phyloP scores from a whole-genome alignment of 306 rosid genomes.

The Lablab purpureus region DNA sequence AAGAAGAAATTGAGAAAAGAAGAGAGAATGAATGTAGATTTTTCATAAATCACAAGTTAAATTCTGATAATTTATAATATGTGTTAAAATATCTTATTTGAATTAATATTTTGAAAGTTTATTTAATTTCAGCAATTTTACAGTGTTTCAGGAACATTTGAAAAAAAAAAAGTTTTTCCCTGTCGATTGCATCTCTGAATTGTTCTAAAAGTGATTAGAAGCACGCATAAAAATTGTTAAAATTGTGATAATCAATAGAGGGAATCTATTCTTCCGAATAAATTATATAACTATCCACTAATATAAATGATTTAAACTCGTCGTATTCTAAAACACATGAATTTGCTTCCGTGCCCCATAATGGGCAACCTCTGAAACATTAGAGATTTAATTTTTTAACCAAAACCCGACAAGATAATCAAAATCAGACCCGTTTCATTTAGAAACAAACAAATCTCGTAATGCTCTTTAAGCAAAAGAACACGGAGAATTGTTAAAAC shows the following conservation, averaged over 20 bases:
- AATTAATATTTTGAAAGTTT: no score
- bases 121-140: no score
- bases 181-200: no score
- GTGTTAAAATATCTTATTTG: no score
- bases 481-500: not conserved
- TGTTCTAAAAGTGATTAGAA: no score
- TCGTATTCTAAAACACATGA: not conserved
- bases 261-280: not conserved
- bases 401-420: not conserved
- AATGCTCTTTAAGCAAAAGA: not conserved
- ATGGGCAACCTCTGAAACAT: not conserved
- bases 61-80: no score
- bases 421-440: not conserved
- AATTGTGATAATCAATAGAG: not conserved
- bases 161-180: no score
- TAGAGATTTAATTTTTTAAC: no score
- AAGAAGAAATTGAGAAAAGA: no score
- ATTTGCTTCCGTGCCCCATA: not conserved
- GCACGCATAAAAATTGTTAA: not conserved
- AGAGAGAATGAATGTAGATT: no score
- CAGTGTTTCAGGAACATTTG: no score
- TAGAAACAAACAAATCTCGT: not conserved
- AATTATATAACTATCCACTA: not conserved
- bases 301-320: not conserved
- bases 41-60: no score